phyloP scores from a whole-genome alignment of 2,329 filamentous ascomycete species.

The Chaetomium sp. region DNA sequence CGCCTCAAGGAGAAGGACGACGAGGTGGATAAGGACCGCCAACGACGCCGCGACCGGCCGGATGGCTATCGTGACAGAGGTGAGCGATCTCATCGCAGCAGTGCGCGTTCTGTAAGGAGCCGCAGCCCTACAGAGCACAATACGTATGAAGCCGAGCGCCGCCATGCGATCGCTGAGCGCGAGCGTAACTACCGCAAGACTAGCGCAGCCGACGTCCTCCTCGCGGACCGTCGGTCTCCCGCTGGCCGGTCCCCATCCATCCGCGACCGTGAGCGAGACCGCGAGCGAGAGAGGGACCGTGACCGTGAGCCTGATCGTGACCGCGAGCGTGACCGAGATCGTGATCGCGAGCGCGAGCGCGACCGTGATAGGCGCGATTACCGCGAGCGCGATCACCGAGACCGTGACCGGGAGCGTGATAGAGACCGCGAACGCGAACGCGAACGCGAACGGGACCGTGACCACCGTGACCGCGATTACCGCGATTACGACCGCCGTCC shows the following conservation, averaged over 20 bases:
- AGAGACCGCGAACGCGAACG: constrained; percentile 20
- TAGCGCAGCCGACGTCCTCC: constrained; percentile 58
- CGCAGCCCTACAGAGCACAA: constrained; percentile 83
- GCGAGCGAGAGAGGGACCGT: constrained; percentile 35
- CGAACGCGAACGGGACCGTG: constrained; percentile 32
- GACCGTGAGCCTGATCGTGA: constrained; percentile 28
- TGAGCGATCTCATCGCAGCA: constrained; percentile 57
- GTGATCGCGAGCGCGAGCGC: constrained; percentile 35
- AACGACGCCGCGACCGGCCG: constrained; percentile 51
- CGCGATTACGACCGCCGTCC: constrained; percentile 43
- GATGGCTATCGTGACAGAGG: constrained; percentile 53
- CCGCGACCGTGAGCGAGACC: constrained; percentile 28
- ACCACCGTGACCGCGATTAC: constrained; percentile 30
- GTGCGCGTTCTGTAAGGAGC: constrained; percentile 56
- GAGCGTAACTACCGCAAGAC: constrained; percentile 88
- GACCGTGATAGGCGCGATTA: constrained; percentile 32
- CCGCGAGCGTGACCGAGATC: constrained; percentile 25
- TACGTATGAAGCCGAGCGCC: constrained; percentile 89
- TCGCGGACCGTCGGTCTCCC: constrained; percentile 46
- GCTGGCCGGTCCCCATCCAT: constrained; percentile 27
- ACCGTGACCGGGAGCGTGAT: constrained; percentile 25
- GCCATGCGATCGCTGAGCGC: constrained; percentile 86
- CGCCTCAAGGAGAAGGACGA: constrained; percentile 89
- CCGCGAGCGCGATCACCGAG: constrained; percentile 29
- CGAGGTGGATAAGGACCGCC: constrained; percentile 62